A percentile compares a stretch with the other conserved stretches of the same genome.
phyloP scores from a whole-genome alignment of 768 basidiomycete species.

The Hypholoma sublateritium region DNA sequence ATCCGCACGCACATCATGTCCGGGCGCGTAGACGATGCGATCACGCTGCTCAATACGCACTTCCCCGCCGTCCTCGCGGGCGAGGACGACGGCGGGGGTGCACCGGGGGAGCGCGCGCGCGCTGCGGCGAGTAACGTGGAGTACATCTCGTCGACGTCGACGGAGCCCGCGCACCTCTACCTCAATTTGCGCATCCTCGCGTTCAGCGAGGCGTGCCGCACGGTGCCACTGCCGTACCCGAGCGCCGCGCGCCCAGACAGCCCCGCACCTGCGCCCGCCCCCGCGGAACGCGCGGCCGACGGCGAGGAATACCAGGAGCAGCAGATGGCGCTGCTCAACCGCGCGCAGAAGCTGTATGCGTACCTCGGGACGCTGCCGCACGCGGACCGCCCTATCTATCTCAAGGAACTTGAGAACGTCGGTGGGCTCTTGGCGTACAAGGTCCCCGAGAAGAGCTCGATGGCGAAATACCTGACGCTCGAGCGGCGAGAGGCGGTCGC shows the following conservation, averaged over 20 bases:
- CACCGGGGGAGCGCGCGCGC: conserved; percentile 14
- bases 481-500: conserved; percentile 80
- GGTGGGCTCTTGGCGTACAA: conserved; percentile 82
- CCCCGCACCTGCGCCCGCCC: neutral
- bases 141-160: conserved; percentile 60
- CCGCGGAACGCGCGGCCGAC: neutral
- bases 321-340: conserved; percentile 49
- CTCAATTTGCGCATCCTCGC: conserved; percentile 86
- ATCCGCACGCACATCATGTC: conserved; percentile 69
- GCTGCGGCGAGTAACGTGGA: conserved; percentile 34
- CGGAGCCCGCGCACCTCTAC: conserved; percentile 70
- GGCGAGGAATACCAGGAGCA: conserved; percentile 35
- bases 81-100: conserved; percentile 4
- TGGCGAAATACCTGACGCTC: conserved; percentile 74
- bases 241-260: neutral
- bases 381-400: conserved; percentile 59
- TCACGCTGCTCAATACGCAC: conserved; percentile 59
- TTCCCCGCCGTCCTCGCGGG: conserved; percentile 71
- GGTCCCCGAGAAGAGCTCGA: conserved; percentile 73
- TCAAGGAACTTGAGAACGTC: conserved; percentile 72
- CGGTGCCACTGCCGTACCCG: conserved; percentile 56
- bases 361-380: conserved; percentile 57
- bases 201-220: conserved; percentile 85
- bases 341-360: conserved; percentile 67
- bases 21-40: conserved; percentile 76